phyloP scores from a whole-genome alignment of 176 grass and related monocot genomes.

The Zoysia japonica region DNA sequence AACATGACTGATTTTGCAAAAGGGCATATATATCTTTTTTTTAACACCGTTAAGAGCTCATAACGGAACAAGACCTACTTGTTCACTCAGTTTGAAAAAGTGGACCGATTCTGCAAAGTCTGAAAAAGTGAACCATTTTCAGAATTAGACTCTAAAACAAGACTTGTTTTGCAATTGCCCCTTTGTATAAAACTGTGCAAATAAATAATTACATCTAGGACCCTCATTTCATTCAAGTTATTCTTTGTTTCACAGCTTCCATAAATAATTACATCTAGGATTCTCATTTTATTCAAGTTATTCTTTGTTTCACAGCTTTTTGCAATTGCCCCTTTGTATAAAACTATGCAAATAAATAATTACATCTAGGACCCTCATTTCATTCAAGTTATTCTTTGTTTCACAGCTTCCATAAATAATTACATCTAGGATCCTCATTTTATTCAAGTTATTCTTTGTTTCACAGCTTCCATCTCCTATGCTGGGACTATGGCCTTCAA shows the following conservation, averaged over 20 bases:
- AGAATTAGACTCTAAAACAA: too few species aligned
- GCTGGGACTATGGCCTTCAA: not conserved
- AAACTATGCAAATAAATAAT: not conserved
- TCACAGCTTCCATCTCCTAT: not conserved
- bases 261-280: not conserved
- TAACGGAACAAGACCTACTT: too few species aligned
- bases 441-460: too few species aligned
- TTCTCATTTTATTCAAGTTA: too few species aligned
- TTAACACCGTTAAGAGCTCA: too few species aligned
- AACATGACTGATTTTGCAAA: too few species aligned
- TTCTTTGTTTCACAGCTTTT: too few species aligned
- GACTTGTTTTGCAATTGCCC: not conserved
- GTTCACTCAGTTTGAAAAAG: too few species aligned
- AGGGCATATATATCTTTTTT: too few species aligned
- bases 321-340: not conserved
- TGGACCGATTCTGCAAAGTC: too few species aligned
- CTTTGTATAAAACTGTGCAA: not conserved
- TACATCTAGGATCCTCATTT: too few species aligned
- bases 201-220: conserved; percentile 17
- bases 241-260: not conserved
- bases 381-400: not conserved
- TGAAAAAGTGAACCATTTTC: too few species aligned
- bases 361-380: not conserved
- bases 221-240: not conserved
- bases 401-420: not conserved